Conservation (phyloP, 208 protist species). For the Leishmania aethiopica region DNA sequence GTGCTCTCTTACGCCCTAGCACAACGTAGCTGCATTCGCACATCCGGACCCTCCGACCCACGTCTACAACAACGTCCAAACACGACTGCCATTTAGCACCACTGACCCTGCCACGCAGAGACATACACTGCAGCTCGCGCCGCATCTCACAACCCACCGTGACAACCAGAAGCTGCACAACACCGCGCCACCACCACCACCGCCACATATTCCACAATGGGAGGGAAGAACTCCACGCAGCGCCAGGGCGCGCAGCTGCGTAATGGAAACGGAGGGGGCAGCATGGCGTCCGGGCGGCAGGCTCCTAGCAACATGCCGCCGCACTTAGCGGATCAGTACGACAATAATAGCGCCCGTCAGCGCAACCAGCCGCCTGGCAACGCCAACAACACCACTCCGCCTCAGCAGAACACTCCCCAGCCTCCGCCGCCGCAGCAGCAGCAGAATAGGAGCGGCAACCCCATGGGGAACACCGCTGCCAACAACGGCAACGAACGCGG, state of each 20-base stretch:
- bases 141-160: background rate
- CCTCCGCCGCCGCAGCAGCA: conserved; percentile 23
- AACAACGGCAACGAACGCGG: conserved; percentile 35
- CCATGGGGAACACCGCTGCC: conserved; percentile 23
- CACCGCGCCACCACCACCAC: background rate
- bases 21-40: background rate
- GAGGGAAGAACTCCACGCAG: conserved; percentile 40
- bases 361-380: conserved; percentile 12
- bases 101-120: background rate
- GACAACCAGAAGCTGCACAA: background rate
- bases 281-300: conserved; percentile 10
- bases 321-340: conserved; percentile 77
- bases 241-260: conserved; percentile 26
- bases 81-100: background rate
- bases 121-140: background rate
- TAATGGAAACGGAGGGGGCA: conserved; percentile 10
- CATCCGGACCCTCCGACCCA: background rate
- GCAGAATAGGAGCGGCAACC: conserved; percentile 32
- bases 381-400: background rate
- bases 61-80: background rate
- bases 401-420: conserved; percentile 16
- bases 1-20: background rate
- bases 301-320: conserved; percentile 61
- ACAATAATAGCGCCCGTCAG: conserved; percentile 40
- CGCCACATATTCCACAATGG: conserved; percentile 17